Base-by-base conservation (phyloP, 192 early-diverging fungal genomes). In the Mortierella claussenii region DNA sequence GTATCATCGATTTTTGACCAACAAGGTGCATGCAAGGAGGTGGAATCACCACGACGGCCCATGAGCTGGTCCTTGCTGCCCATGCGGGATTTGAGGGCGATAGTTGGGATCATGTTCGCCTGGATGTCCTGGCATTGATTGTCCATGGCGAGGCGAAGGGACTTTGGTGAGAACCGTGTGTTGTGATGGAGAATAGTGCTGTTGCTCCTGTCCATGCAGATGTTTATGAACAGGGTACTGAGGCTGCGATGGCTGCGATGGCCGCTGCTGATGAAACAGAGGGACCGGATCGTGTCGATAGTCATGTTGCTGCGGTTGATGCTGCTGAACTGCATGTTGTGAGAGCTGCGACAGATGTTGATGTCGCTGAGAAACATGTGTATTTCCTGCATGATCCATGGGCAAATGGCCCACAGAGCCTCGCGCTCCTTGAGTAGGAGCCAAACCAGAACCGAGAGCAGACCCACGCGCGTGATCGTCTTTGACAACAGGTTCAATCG, bases 41-140 rank as follows among this genome's bases (percentile, higher is more conserved):
- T n/a, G n/a, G n/a, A n/a, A 53, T 55, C 52, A 70, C 59, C 68
- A 60, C 23, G 32, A 31, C 0, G 60, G 57, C 46, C 44, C 57
- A 11, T 51, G 60, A 9, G 32, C 61, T 12, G 52, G 61, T 6
- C 58, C 43, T 34, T 49, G 68, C 12, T 40, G 37, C 37, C 51
- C 44, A 42, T 75, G 70, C 15, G 63, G 56, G 17, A 49, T 32
- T 23, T 61, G 62, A 4, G 50, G 58, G n/a, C 73, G 64, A 28
- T 76, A 67, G 23, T 40, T 60, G 21, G 73, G 57, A 40, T 76
- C 73, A 37, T 62, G 64, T 13, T 76, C 73, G n/a, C 51, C 44
- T 9, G 63, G 57, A 36, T 60, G 63, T 20, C 55, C 68, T 36
- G 49, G 26, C 4, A 15, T 34, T 31, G 44, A 44, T 21, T 54